These are phyloP conservation scores for Backusella tuberculispora DNA, from an alignment of 192 early-diverging fungal genomes.

Conservation along the genomic window DNA sequence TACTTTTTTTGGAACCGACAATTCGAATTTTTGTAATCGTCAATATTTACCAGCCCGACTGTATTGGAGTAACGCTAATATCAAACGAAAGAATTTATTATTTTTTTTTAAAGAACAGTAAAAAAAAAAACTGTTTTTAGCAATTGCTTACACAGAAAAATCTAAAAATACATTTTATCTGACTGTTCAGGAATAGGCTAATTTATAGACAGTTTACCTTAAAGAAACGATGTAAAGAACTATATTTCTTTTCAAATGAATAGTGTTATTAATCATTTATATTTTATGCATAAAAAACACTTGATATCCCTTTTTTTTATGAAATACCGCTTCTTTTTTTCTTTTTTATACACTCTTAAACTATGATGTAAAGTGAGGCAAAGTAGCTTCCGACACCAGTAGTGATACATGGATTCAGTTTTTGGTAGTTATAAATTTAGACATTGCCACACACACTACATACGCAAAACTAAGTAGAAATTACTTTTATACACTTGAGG, in stretches of 20 bases:
- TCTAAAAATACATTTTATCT: neutral
- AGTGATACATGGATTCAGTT: slow-evolving; percentile 6
- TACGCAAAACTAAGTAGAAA: neutral
- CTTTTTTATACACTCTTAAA: too few species aligned
- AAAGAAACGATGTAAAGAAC: too few species aligned
- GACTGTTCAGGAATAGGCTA: neutral
- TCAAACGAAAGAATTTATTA: slow-evolving; percentile 1
- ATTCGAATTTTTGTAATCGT: too few species aligned
- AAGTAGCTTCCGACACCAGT: neutral
- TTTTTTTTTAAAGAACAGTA: neutral
- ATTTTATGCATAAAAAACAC: neutral
- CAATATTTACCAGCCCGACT: too few species aligned
- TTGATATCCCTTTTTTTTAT: neutral
- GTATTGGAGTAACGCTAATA: too few species aligned
- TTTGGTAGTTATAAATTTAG: slow-evolving; percentile 15
- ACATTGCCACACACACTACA: neutral
- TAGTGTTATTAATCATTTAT: too few species aligned
- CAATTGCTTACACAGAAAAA: neutral
- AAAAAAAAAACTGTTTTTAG: too few species aligned
- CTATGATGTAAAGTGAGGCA: slow-evolving; percentile 9
- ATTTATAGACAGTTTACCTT: neutral
- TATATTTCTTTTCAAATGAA: too few species aligned
- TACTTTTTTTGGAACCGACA: too few species aligned
- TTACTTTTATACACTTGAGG: neutral
- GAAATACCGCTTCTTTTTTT: too few species aligned